Conservation (phyloP, 2,329 filamentous ascomycete genomes). For the Colletotrichum coccodes region DNA sequence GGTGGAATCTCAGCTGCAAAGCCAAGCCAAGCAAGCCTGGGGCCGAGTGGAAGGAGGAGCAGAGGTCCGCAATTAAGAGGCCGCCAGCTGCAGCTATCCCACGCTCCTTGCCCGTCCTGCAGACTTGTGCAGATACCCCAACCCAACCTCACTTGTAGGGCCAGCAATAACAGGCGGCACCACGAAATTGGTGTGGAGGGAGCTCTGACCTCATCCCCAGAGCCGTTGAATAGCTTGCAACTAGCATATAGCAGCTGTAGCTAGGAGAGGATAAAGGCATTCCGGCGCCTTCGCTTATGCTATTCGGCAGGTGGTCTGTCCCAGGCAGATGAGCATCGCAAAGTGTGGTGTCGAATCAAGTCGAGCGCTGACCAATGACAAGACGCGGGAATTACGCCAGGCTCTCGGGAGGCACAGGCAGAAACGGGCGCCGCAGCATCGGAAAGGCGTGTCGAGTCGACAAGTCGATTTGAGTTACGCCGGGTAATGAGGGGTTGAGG, state of each 20-base stretch:
- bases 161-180: constrained; percentile 9
- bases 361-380: constrained; percentile 14
- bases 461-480: constrained; percentile 1
- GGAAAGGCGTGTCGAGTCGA: constrained; percentile 4
- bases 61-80: constrained; percentile 32
- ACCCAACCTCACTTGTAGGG: constrained; percentile 20
- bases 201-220: constrained; percentile 5
- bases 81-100: constrained; percentile 31
- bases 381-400: constrained; percentile 3
- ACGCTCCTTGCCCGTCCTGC: constrained; percentile 15
- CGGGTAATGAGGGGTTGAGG: constrained; percentile 24
- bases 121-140: constrained; percentile 28
- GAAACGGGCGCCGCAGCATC: constrained; percentile 25
- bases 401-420: constrained; percentile 1
- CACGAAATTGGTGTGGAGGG: constrained; percentile 13
- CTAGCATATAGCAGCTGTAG: constrained; percentile 14
- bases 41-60: constrained; percentile 4
- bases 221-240: constrained; percentile 19
- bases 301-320: constrained; percentile 17
- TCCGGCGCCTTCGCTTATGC: constrained; percentile 11
- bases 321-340: constrained; percentile 8
- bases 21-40: constrained; percentile 11
- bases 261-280: constrained; percentile 2
- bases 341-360: constrained; percentile 1
- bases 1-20: constrained; percentile 9